Percentiles rank a stretch among this genome's conserved stretches.
Conservation (phyloP, 1,139 yeast genomes). For the Debaryomyces fabryi region DNA sequence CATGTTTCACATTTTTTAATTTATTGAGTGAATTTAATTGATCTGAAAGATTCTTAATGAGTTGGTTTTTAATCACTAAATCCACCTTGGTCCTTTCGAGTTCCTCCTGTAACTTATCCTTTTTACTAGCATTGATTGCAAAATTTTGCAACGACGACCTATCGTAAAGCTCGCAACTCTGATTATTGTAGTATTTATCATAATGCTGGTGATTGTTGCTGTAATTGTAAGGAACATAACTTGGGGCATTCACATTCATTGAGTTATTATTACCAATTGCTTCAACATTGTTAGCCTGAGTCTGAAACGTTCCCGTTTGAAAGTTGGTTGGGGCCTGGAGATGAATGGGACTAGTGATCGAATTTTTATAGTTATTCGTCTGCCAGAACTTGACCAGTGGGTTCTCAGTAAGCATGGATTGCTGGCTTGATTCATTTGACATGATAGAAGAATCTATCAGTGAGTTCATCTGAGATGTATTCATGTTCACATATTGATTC, state of each 20-base stretch:
- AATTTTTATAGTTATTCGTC: constrained; percentile 11
- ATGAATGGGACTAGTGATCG: constrained; percentile 7
- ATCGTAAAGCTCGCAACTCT: constrained; percentile 13
- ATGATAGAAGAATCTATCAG: constrained; percentile 15
- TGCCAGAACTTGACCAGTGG: constrained; percentile 19
- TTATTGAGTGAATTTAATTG: constrained; percentile 26
- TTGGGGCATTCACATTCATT: constrained; percentile 34
- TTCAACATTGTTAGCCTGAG: not conserved
- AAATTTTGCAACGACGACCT: constrained; percentile 13
- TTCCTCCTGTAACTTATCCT: constrained; percentile 20
- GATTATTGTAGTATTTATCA: constrained; percentile 11
- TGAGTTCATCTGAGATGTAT: constrained; percentile 13
- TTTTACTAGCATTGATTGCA: constrained; percentile 6
- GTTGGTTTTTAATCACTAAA: constrained; percentile 37
- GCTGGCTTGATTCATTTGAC: constrained; percentile 14
- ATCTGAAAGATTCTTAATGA: constrained; percentile 38
- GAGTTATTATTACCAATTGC: constrained; percentile 6
- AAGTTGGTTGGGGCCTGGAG: constrained; percentile 3
- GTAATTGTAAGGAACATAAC: constrained; percentile 27
- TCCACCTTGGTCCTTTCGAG: constrained; percentile 34
- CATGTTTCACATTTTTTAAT: constrained; percentile 14
- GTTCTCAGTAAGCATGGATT: constrained; percentile 8
- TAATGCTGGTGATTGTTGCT: not conserved
- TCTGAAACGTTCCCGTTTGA: constrained; percentile 2
- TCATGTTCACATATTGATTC: constrained; percentile 7